Conservation (phyloP, 2,329 filamentous ascomycete genomes). For the Pseudogymnoascus sp. region DNA sequence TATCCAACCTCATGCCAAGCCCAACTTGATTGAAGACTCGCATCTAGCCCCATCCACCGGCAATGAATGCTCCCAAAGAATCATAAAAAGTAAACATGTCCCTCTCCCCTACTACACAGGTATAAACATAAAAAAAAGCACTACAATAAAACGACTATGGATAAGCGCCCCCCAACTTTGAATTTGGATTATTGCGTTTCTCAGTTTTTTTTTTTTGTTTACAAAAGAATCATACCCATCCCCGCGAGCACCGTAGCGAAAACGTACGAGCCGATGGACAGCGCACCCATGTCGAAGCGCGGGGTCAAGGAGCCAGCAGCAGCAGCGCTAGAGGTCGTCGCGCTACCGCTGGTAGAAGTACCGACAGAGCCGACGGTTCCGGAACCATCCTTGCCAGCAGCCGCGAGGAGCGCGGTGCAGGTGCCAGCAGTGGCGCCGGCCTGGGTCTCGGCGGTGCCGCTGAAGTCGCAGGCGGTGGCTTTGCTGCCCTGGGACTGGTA, state of each 20-base stretch:
- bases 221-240: slow-evolving; percentile 47
- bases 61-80: background rate
- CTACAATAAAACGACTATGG: background rate
- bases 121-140: background rate
- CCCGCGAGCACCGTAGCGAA: slow-evolving; percentile 43
- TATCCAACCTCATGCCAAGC: background rate
- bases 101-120: background rate
- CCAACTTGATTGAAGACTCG: background rate
- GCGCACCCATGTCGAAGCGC: slow-evolving; percentile 35
- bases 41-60: background rate
- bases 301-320: slow-evolving; percentile 36
- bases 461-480: slow-evolving; percentile 60
- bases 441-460: slow-evolving; percentile 53
- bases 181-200: background rate
- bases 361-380: slow-evolving; percentile 45
- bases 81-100: background rate
- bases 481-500: slow-evolving; percentile 49
- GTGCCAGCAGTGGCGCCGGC: slow-evolving; percentile 37
- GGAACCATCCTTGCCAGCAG: slow-evolving; percentile 54
- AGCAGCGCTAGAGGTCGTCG: slow-evolving; percentile 29
- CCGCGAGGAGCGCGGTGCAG: slow-evolving; percentile 52
- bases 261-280: slow-evolving; percentile 43
- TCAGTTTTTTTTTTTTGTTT: slow-evolving; percentile 18
- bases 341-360: slow-evolving; percentile 28
- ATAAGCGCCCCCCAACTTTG: background rate